Evolutionary conservation across 164 flowering plant species (phyloP).

Genomic region (Houttuynia cordata): DNA sequence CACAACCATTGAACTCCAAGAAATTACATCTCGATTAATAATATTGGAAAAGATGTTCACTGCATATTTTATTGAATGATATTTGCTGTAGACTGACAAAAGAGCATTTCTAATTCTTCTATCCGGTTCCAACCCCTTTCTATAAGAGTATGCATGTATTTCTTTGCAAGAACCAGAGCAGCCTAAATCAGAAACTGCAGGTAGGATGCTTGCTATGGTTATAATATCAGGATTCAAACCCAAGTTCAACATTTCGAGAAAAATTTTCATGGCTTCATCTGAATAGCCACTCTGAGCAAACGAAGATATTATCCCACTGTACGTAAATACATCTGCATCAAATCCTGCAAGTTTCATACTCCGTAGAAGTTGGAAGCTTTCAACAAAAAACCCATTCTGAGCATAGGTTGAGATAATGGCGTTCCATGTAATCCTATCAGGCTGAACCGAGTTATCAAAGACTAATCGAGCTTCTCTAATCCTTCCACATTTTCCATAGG

Average conservation of each 20-base stretch:
- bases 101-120: constrained; percentile 24
- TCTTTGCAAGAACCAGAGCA: constrained; percentile 13
- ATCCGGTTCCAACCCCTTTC: no score
- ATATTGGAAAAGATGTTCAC: constrained; percentile 7
- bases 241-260: constrained; percentile 12
- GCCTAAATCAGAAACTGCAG: constrained; percentile 15
- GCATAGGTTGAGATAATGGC: constrained; percentile 20
- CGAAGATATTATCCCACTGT: constrained; percentile 20
- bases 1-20: constrained; percentile 26
- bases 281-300: constrained; percentile 16
- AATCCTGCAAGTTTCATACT: constrained; percentile 14
- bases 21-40: constrained; percentile 15
- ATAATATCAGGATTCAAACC: constrained; percentile 18
- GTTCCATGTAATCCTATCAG: constrained; percentile 21
- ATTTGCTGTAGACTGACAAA: constrained; percentile 15
- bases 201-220: constrained; percentile 18
- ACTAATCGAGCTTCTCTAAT: constrained; percentile 9
- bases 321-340: constrained; percentile 16
- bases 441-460: constrained; percentile 2
- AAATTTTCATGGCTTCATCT: constrained; percentile 11
- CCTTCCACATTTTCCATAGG: constrained; percentile 18
- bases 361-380: constrained; percentile 16
- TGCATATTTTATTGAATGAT: constrained; percentile 10
- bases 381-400: constrained; percentile 16
- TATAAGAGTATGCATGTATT: constrained; percentile 20